Conservation (phyloP, 768 basidiomycete species). For the Pisolithus orientalis region DNA sequence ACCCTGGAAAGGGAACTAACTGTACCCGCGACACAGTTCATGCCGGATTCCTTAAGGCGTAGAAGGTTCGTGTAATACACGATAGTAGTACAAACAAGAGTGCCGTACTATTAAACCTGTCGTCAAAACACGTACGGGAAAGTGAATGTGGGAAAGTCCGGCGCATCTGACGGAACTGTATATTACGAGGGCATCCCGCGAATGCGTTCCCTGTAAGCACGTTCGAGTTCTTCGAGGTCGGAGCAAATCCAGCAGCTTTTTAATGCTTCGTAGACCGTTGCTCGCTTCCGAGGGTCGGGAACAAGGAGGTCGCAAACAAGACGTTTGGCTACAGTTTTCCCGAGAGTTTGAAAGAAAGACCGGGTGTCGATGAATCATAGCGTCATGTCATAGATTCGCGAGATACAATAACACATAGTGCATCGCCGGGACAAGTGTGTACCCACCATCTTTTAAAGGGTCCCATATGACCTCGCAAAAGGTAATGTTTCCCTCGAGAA, state of each 20-base stretch:
- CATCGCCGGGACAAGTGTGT: neutral
- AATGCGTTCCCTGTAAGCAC: conserved; percentile 55
- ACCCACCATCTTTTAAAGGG: conserved; percentile 51
- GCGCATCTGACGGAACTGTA: conserved; percentile 6
- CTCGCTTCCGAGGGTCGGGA: conserved; percentile 49
- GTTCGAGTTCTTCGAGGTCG: conserved; percentile 56
- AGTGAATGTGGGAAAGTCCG: neutral
- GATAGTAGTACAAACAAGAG: no score
- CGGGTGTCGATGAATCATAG: neutral
- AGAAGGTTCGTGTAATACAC: conserved; percentile 5
- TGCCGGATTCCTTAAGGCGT: conserved; percentile 80
- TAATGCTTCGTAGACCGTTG: conserved; percentile 58
- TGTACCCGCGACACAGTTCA: conserved; percentile 51
- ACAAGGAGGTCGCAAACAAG: conserved; percentile 59
- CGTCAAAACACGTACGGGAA: no score
- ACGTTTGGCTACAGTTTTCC: conserved; percentile 40
- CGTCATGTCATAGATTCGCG: neutral
- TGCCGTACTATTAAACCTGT: no score
- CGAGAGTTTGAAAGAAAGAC: neutral
- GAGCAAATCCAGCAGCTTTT: conserved; percentile 59
- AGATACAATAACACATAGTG: neutral
- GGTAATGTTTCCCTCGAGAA: conserved; percentile 54
- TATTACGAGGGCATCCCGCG: conserved; percentile 11
- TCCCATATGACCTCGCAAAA: conserved; percentile 54
- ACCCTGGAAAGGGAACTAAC: no score